Evolutionary conservation across 371 early-diverging fungal genomes (phyloP), one percentile per base, ranked within the genome.

Genomic region (Entomophthora muscae): DNA sequence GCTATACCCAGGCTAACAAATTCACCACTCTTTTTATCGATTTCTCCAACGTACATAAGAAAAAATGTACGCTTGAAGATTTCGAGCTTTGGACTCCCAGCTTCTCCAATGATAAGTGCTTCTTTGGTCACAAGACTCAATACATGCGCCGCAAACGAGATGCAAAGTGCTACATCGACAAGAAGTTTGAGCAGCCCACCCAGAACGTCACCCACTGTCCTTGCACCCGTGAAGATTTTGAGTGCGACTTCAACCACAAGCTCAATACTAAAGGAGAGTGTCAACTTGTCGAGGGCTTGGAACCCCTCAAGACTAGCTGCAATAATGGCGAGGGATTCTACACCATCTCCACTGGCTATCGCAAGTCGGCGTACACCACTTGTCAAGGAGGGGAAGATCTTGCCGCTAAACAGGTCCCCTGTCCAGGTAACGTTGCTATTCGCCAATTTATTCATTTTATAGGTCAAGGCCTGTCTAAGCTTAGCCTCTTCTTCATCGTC

Each of bases 181-280:
- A 83, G 53, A 81, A 83, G 65, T 76, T 84, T 54, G 70, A 75
- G n/a, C 77, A 84, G 31, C 81, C 84, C 1, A 76, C 77, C 32
- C 69, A 70, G 55, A 73, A 76, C 3, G 70, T 77, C 1, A 75
- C 71, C 17, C 76, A 77, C 27, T 96, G 97, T 69, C 69, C 76
- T 12, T 96, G 97, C 70, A 79, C 85, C 0, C 73, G 67, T 52
- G 74, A 71, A 42, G 97, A 96, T 70, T 96, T 80, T 73, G 95
- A 96, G 74, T 96, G 87, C 71, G 89, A 88, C 65, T 86, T 77
- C 70, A 90, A 90, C 70, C 88, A 78, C 71, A 77, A 79, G 13
- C 83, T 83, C 24, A 76, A 82, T 56, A 71, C 71, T 0, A 68
- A 72, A 3, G 79, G 76, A 55, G 69, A 76, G 53, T 90, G 90